phyloP scores from a whole-genome alignment of 176 grass and related monocot species.

The Otatea glauca region DNA sequence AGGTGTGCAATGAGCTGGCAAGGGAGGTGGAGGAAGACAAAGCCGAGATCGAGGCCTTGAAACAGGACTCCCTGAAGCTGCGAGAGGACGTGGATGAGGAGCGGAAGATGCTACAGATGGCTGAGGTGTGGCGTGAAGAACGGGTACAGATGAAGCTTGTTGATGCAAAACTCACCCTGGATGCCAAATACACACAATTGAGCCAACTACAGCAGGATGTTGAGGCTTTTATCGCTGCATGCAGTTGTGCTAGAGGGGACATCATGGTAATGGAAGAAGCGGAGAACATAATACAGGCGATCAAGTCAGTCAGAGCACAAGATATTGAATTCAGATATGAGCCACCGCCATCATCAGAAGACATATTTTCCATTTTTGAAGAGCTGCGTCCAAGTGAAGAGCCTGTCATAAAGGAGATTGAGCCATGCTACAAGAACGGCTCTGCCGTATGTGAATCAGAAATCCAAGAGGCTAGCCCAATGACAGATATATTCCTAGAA shows the following conservation, averaged over 20 bases:
- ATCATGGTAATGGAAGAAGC: constrained; percentile 56
- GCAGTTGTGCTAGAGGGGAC: constrained; percentile 53
- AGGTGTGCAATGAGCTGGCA: constrained; percentile 91
- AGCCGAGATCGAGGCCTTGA: constrained; percentile 82
- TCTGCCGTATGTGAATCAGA: constrained; percentile 59
- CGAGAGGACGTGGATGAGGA: constrained; percentile 87
- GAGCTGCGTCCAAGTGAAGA: constrained; percentile 67
- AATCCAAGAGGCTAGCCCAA: constrained; percentile 67
- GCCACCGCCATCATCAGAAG: constrained; percentile 68
- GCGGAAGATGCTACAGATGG: constrained; percentile 96
- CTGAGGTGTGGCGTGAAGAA: constrained; percentile 97
- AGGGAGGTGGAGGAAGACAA: constrained; percentile 97
- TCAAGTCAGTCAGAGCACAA: constrained; percentile 62
- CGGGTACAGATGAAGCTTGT: constrained; percentile 97
- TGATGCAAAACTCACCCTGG: constrained; percentile 89
- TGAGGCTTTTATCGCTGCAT: constrained; percentile 56
- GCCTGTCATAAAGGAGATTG: constrained; percentile 62
- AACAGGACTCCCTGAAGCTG: constrained; percentile 69
- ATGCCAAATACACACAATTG: constrained; percentile 74
- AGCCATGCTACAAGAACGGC: constrained; percentile 66
- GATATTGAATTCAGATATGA: constrained; percentile 76
- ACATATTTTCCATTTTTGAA: constrained; percentile 84
- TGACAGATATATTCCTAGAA: constrained; percentile 76
- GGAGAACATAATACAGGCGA: constrained; percentile 63
- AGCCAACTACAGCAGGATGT: constrained; percentile 65